phyloP scores from a whole-genome alignment of 2,329 filamentous ascomycete genomes.

The Teratosphaeria nubilosa region DNA sequence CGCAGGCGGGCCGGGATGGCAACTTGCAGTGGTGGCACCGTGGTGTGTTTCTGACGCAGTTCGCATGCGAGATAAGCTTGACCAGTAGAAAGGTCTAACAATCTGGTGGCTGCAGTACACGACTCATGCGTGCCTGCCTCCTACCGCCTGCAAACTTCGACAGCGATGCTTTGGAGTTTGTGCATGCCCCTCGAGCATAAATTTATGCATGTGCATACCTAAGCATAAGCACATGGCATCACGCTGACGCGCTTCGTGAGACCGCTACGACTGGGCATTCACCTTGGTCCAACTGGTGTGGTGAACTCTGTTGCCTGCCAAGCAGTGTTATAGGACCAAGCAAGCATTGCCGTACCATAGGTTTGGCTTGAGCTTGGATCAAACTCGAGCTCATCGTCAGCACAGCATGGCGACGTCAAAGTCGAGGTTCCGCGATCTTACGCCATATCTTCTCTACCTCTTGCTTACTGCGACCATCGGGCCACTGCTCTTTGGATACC shows the following conservation, averaged over 20 bases:
- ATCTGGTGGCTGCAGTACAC: background rate
- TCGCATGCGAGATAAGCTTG: background rate
- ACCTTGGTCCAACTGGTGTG: background rate
- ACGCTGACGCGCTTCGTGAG: background rate
- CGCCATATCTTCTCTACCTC: constrained; percentile 66
- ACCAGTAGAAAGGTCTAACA: background rate
- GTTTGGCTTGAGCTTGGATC: background rate
- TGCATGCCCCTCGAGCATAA: background rate
- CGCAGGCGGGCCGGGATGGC: background rate
- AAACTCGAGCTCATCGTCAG: background rate
- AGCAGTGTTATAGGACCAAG: background rate
- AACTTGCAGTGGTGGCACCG: background rate
- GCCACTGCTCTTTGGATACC: constrained; percentile 88
- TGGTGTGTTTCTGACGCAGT: background rate
- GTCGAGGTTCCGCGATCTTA: constrained; percentile 40
- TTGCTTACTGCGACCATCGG: constrained; percentile 71
- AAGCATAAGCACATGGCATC: background rate
- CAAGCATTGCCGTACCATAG: background rate
- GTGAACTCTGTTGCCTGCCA: background rate
- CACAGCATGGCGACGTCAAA: constrained; percentile 1
- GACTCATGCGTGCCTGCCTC: background rate
- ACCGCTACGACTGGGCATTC: background rate
- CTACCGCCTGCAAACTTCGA: no score
- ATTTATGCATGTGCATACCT: background rate
- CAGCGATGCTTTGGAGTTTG: background rate